Base-by-base conservation (phyloP, 2,329 filamentous ascomycete genomes). In the Moelleriella libera region DNA sequence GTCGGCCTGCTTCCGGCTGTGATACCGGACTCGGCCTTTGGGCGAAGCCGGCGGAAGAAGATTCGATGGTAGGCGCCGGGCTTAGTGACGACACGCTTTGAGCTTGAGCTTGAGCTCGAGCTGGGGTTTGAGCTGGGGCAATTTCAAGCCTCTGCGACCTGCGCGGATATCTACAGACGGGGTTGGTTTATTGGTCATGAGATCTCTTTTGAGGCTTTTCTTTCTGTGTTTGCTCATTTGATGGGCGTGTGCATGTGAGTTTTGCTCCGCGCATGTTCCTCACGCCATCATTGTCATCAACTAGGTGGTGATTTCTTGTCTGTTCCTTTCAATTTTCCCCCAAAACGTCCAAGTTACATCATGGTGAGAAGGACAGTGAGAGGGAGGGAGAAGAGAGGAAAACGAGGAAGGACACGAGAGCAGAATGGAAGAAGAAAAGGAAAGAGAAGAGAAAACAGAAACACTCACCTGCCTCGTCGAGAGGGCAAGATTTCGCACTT, bases 401-500 rank as follows among this genome's bases (percentile, higher is more conserved):
- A 12, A 39, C 8, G 34, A 39, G 12, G 34, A 39, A 39, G 34
- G 4, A 3, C 30, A 3, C 11, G 39, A 39, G 3, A 29, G 28
- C 29, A n/a, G 41, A 41, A 5, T 5, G 29, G 7, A 34, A 37
- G 11, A 30, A 47, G 2, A 5, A 28, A 28, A 28, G 29, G 5
- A 37, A 30, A 9, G 28, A 47, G 34, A 3, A 39, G 34, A 39
- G 12, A 12, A 39, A 3, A 39, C 3, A 12, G 4, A 8, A 12
- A 12, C 2, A 9, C 55, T 52, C 47, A 63, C 60, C 61, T 58
- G 43, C 63, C 62, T 31, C 63, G 52, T 3, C 61, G 56, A 31
- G 62, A 65, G 2, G 60, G 60, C 7, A 64, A 46, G 30, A 65
- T 51, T 46, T 64, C 59, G 47, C 63, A 65, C 5, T 46, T 49